These are phyloP conservation scores for Apiospora malaysiana DNA, from an alignment of 2,329 filamentous ascomycete genomes.

Conservation along the genomic window DNA sequence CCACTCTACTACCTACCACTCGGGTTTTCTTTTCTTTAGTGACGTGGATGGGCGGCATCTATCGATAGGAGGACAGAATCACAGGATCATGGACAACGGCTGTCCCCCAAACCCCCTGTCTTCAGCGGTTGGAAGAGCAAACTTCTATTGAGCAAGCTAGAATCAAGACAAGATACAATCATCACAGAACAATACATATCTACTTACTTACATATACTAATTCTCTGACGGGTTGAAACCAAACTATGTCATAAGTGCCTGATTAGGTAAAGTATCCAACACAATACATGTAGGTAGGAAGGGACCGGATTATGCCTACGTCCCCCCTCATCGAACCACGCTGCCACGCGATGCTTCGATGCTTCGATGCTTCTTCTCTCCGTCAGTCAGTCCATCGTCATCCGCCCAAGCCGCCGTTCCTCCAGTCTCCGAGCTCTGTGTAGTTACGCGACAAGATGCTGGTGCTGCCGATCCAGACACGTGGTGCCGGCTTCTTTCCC, in stretches of 20 bases:
- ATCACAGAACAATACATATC: background rate
- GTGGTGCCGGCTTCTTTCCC: background rate
- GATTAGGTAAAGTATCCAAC: background rate
- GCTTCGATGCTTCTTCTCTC: background rate
- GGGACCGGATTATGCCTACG: background rate
- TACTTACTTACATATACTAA: no score
- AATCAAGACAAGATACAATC: background rate
- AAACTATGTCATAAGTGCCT: background rate
- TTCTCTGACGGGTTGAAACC: background rate
- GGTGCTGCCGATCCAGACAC: background rate
- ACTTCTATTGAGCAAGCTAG: background rate
- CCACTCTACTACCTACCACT: background rate
- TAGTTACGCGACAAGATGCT: background rate
- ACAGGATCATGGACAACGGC: background rate
- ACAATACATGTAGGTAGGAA: background rate
- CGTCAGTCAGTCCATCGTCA: slow-evolving; percentile 1
- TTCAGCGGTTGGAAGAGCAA: background rate
- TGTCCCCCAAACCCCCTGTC: background rate
- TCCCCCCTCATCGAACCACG: background rate
- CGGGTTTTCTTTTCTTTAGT: slow-evolving; percentile 2
- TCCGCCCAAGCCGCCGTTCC: background rate
- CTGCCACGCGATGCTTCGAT: background rate
- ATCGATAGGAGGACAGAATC: background rate
- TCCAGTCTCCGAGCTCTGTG: background rate
- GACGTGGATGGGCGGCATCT: background rate